These are phyloP conservation scores for Taphrina deformans DNA, from an alignment of 1,139 yeast species.

Conservation along the genomic window DNA sequence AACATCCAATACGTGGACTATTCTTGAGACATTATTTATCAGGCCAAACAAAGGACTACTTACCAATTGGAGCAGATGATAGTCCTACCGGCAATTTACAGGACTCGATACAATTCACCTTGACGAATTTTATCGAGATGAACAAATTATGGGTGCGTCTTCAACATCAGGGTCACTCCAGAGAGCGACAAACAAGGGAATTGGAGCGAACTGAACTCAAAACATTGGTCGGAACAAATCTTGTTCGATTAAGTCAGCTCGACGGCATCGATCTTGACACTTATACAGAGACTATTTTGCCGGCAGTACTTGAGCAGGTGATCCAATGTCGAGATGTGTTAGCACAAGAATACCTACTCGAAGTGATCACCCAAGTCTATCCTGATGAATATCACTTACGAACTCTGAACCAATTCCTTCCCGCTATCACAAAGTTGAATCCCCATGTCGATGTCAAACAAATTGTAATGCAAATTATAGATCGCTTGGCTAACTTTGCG, in stretches of 20 bases:
- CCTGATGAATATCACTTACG: constrained; percentile 87
- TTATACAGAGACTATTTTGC: constrained; percentile 67
- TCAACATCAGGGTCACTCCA: constrained; percentile 92
- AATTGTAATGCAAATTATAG: constrained; percentile 67
- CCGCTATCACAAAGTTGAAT: constrained; percentile 64
- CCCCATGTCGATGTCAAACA: constrained; percentile 69
- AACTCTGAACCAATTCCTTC: constrained; percentile 67
- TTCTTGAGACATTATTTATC: constrained; percentile 85
- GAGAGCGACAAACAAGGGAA: constrained; percentile 72
- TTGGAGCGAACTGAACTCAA: constrained; percentile 85
- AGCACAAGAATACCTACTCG: constrained; percentile 88
- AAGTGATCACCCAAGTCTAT: constrained; percentile 87
- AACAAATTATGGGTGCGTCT: constrained; percentile 94
- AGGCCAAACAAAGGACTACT: constrained; percentile 73
- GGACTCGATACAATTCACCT: constrained; percentile 70
- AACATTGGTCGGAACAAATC: constrained; percentile 86
- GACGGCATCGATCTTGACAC: constrained; percentile 67
- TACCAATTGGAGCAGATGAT: constrained; percentile 51
- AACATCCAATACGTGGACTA: constrained; percentile 82
- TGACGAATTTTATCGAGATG: constrained; percentile 92
- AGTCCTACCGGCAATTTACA: constrained; percentile 53
- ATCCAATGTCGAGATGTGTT: constrained; percentile 87
- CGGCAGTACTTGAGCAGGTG: constrained; percentile 82
- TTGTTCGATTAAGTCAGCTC: constrained; percentile 83
- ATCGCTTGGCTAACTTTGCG: constrained; percentile 65